A percentile compares a stretch with the other conserved stretches of the same genome.
These are phyloP conservation scores for Collybiopsis luxurians DNA, from an alignment of 768 basidiomycete genomes.

Conservation along the genomic window DNA sequence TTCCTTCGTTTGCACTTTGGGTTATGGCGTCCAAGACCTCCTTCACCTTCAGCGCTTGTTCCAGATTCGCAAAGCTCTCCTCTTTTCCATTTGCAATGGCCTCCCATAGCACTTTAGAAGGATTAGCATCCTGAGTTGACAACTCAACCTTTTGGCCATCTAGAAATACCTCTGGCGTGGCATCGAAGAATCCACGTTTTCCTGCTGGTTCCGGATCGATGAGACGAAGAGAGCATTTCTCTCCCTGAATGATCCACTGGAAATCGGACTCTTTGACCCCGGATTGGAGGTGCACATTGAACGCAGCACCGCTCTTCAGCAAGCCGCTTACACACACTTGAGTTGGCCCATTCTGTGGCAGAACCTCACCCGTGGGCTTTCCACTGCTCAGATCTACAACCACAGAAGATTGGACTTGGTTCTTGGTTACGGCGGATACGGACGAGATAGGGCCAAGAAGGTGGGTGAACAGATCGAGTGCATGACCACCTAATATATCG, in stretches of 20 bases:
- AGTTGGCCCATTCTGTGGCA: slow-evolving; percentile 18
- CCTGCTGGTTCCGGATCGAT: neutral
- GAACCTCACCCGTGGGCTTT: slow-evolving; percentile 22
- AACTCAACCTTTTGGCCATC: slow-evolving; percentile 27
- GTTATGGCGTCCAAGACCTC: slow-evolving; percentile 21
- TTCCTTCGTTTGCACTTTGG: slow-evolving; percentile 20
- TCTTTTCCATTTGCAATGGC: slow-evolving; percentile 21
- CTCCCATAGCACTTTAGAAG: slow-evolving; percentile 16
- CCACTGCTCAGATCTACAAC: slow-evolving; percentile 22
- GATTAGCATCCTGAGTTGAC: neutral
- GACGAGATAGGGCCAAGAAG: slow-evolving; percentile 29
- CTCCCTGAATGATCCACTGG: slow-evolving; percentile 25
- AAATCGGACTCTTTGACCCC: slow-evolving; percentile 23
- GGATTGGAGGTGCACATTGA: slow-evolving; percentile 13
- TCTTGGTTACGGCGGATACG: slow-evolving; percentile 22
- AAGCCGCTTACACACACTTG: slow-evolving; percentile 27
- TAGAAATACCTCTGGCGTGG: slow-evolving; percentile 26
- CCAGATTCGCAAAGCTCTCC: slow-evolving; percentile 23
- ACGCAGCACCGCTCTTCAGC: slow-evolving; percentile 27
- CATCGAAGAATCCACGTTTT: slow-evolving; percentile 13
- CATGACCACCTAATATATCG: slow-evolving; percentile 25
- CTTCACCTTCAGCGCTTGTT: slow-evolving; percentile 23
- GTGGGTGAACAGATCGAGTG: slow-evolving; percentile 24
- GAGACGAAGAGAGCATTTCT: slow-evolving; percentile 18
- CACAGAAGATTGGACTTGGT: slow-evolving; percentile 21